Evolutionary conservation across 2,329 filamentous ascomycete genomes (phyloP).

Genomic region (Talaromyces funiculosus): DNA sequence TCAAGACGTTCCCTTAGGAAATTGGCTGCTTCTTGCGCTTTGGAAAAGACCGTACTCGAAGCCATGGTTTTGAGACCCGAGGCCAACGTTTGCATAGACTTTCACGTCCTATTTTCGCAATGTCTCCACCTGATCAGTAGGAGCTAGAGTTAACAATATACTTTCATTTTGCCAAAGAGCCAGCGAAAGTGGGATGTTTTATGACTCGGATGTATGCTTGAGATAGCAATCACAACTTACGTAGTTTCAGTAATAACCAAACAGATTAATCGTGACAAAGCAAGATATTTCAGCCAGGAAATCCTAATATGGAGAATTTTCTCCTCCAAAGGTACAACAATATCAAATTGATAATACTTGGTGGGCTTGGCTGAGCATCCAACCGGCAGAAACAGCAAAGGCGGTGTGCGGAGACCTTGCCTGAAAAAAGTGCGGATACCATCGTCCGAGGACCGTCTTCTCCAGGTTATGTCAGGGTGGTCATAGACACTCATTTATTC

Average conservation of each 20-base stretch:
- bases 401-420: slow-evolving; percentile 10
- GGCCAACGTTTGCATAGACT: slow-evolving; percentile 6
- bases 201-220: not conserved
- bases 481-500: slow-evolving; percentile 10
- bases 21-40: slow-evolving; percentile 44
- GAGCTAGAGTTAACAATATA: not conserved
- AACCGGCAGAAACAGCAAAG: slow-evolving; percentile 5
- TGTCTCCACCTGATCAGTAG: not conserved
- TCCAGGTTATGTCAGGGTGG: not conserved
- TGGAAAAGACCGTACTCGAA: slow-evolving; percentile 21
- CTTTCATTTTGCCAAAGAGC: not conserved
- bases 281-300: not conserved
- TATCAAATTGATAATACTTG: slow-evolving; percentile 2
- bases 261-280: not conserved
- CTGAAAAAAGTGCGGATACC: slow-evolving; percentile 2
- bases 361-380: slow-evolving; percentile 2
- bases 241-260: not conserved
- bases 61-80: slow-evolving; percentile 8
- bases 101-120: not conserved
- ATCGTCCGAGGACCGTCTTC: not conserved
- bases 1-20: slow-evolving; percentile 50
- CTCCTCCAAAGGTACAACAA: not conserved
- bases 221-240: not conserved
- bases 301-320: not conserved
- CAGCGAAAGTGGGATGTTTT: not conserved